phyloP scores from a whole-genome alignment of 2,329 filamentous ascomycete species.

The Colletotrichum phormii region DNA sequence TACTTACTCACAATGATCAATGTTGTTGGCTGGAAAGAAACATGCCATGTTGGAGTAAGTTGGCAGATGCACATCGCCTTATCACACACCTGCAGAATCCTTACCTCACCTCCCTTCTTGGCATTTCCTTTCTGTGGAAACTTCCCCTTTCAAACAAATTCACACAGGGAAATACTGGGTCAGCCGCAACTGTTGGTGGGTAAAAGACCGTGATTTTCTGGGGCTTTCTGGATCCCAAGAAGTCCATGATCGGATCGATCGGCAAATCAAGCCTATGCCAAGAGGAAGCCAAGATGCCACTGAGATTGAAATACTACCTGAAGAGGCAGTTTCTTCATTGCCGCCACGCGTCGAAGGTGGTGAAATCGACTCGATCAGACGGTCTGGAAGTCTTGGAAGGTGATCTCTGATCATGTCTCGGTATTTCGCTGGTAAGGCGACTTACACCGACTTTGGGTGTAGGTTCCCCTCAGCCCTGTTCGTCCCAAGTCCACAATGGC shows the following conservation, averaged over 20 bases:
- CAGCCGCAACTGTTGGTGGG: constrained; percentile 10
- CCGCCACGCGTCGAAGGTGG: not conserved
- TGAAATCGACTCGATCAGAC: not conserved
- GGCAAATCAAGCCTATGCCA: constrained; percentile 31
- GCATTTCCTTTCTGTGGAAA: not conserved
- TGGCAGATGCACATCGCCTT: not conserved
- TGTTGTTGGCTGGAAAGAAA: not conserved
- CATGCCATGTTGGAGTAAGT: not conserved
- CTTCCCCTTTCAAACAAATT: not conserved
- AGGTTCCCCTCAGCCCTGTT: constrained; percentile 3
- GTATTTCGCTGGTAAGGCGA: not conserved
- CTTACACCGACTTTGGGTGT: not conserved
- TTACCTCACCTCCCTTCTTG: not conserved
- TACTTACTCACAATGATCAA: not conserved
- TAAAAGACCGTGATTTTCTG: not conserved
- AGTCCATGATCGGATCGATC: constrained; percentile 30
- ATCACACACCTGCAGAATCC: not conserved
- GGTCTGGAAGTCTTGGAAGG: not conserved
- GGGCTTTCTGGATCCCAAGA: constrained; percentile 5
- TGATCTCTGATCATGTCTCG: not conserved
- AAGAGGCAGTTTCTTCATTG: not conserved
- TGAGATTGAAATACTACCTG: constrained; percentile 14
- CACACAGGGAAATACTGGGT: not conserved
- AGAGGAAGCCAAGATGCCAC: constrained; percentile 29
- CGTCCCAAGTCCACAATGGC: not conserved